A percentile compares a stretch with the other conserved stretches of the same genome.
Evolutionary conservation across 2,329 filamentous ascomycete genomes (phyloP).

Genomic region (Arachnopeziza araneosa): DNA sequence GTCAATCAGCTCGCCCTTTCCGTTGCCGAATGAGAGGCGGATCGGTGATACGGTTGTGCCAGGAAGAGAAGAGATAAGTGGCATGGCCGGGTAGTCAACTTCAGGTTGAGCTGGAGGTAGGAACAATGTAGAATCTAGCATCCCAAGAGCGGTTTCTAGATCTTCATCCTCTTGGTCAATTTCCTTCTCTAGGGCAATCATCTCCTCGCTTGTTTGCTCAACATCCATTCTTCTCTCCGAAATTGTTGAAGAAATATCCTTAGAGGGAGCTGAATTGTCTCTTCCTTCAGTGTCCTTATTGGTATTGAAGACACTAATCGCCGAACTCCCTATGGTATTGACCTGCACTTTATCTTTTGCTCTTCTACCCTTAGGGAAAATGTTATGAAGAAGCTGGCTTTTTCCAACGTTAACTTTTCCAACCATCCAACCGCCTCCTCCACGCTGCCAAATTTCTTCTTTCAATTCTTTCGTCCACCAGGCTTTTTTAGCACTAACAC

Average conservation of each 20-base stretch:
- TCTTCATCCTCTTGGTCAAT: slow-evolving; percentile 3
- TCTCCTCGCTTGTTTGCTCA: neutral
- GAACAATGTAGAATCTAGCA: slow-evolving; percentile 39
- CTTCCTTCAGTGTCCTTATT: neutral
- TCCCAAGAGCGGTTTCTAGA: slow-evolving; percentile 9
- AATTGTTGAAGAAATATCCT: neutral
- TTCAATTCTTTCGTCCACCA: slow-evolving; percentile 92
- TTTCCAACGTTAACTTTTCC: slow-evolving; percentile 99
- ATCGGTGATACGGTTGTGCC: slow-evolving; percentile 96
- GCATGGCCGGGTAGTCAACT: slow-evolving; percentile 75
- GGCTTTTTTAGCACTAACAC: slow-evolving; percentile 76
- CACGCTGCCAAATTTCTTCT: slow-evolving; percentile 76
- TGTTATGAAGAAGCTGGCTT: slow-evolving; percentile 79
- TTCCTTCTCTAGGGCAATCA: neutral
- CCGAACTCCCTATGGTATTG: neutral
- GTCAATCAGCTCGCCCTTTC: slow-evolving; percentile 87
- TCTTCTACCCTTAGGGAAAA: slow-evolving; percentile 71
- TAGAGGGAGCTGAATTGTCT: neutral
- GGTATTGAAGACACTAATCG: neutral
- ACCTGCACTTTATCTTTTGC: neutral
- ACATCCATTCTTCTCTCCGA: neutral
- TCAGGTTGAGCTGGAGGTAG: slow-evolving; percentile 73
- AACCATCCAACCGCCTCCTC: slow-evolving; percentile 89
- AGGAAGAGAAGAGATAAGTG: slow-evolving; percentile 77
- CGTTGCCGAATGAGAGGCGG: slow-evolving; percentile 80